Evolutionary conservation across 2,329 filamentous ascomycete species (phyloP), one percentile per base, ranked within the genome.

Genomic region (Helotiales sp.): DNA sequence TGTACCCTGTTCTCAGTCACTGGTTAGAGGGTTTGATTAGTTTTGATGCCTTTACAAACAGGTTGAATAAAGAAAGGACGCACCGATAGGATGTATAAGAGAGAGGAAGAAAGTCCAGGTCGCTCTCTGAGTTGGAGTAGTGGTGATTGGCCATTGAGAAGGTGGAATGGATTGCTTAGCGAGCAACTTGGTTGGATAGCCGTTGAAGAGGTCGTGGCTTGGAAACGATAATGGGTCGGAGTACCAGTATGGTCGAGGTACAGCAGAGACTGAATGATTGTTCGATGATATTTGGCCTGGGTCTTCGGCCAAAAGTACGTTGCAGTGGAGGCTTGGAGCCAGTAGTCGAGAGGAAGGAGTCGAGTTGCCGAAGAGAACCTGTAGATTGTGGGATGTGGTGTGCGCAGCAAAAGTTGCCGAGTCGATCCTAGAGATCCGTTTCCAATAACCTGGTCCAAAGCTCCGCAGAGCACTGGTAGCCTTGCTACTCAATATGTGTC

Each of bases 1-100:
- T 34, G 25, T 47, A 54, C 52, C 40, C 40, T 47, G 29, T 47
- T 44, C 51, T 53, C 31, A 25, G 51, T 53, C 38, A 53, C 51
- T 53, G 51, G 51, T 53, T 53, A 53, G 27, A 27, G 15, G 30
- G 9, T 30, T 30, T 34, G 22, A n/a, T 53, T 34, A 53, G 51
- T 30, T n/a, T 2, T 10, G 13, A 2, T 22, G 31, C 38, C 42
- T 15, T 30, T 48, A 30, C 24, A 31, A 30, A 30, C 22, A n/a
- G 52, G 31, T 22, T 25, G 24, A n/a, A 19, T 27, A 12, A 22
- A 54, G 30, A 34, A 30, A 29, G 40, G 47, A 34, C 47, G n/a
- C n/a, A n/a, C n/a, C n/a, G n/a, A n/a, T n/a, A n/a, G n/a, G n/a
- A n/a, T n/a, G n/a, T n/a, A n/a, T 15, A 13, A 44, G 22, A 27